Conservation (phyloP, 2,329 filamentous ascomycete genomes). For the Aureobasidium sp. region DNA sequence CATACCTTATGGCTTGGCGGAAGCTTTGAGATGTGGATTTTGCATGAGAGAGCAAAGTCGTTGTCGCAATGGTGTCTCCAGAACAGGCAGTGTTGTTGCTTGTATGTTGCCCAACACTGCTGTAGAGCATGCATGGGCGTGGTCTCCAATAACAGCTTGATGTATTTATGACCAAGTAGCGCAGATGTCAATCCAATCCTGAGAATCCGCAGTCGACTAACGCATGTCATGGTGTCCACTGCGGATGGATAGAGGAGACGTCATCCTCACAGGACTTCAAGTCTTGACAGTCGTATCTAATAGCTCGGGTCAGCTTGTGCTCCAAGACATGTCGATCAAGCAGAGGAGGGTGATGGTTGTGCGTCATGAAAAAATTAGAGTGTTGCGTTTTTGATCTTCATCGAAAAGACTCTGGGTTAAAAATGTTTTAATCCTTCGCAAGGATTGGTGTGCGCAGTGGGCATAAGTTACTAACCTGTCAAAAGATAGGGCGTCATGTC, state of each 20-base stretch:
- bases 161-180: not conserved
- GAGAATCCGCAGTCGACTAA: not conserved
- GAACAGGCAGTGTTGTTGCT: too few species aligned
- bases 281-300: not conserved
- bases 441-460: not conserved
- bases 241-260: not conserved
- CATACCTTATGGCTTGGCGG: not conserved
- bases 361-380: conserved; percentile 16
- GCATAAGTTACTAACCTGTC: not conserved
- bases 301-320: not conserved
- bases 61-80: not conserved
- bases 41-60: too few species aligned
- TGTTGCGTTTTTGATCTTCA: conserved; percentile 15
- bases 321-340: not conserved
- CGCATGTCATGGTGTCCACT: not conserved
- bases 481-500: not conserved
- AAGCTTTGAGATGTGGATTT: not conserved
- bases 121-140: too few species aligned
- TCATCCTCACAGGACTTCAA: not conserved
- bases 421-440: conserved; percentile 14
- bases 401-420: conserved; percentile 13
- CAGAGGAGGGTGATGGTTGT: not conserved
- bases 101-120: too few species aligned
- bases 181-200: not conserved
- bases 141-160: not conserved